Base-by-base conservation (phyloP, 441 rosid genomes). In the Aquilaria agallochum region DNA sequence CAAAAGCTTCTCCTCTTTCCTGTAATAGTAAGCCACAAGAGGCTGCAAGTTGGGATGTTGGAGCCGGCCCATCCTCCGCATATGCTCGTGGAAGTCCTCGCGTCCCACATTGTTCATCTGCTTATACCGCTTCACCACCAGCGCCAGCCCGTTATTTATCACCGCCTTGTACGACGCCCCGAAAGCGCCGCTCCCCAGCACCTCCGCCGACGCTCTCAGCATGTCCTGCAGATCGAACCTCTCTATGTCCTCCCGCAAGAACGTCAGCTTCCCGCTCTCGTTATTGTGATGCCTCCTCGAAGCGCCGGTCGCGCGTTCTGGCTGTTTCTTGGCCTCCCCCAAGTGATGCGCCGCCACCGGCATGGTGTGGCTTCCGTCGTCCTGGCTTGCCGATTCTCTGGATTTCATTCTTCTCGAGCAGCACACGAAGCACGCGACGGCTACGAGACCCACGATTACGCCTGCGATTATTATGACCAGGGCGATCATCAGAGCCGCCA, bases 1-100 rank as follows among this genome's bases (percentile, higher is more conserved):
- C 70, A 90, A 66, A 59, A 90, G 92, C 81, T 90, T 94, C 71
- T 94, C 97, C 34, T 94, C 94, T 68, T 80, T 89, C 55, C 90
- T 79, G 9, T 80, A 84, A 58, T 83, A 84, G 70, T 73, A 89
- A 0, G 98, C 95, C 5, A 90, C 68, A 11, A 87, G 68, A 0
- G 95, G 83, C 6, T 88, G 87, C 67, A 94, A 73, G 68, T 90
- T 90, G 20, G 89, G 76, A 51, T 94, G 96, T 6, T 85, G 77
- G 68, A 90, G 64, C 2, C 69, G 57, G 12, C 97, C 98, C 2
- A 94, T 76, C 80, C 76, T 81, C 53, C 60, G 73, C 92, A 94
- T 87, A 47, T 89, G 96, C 68, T 79, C 78, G 6, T 73, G 69
- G 60, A 94, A 94, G 58, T 80, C 92, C 31, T 84, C 83, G 56